Base-by-base conservation (phyloP, 371 early-diverging fungal genomes). In the Paraphysoderma sedebokerense region DNA sequence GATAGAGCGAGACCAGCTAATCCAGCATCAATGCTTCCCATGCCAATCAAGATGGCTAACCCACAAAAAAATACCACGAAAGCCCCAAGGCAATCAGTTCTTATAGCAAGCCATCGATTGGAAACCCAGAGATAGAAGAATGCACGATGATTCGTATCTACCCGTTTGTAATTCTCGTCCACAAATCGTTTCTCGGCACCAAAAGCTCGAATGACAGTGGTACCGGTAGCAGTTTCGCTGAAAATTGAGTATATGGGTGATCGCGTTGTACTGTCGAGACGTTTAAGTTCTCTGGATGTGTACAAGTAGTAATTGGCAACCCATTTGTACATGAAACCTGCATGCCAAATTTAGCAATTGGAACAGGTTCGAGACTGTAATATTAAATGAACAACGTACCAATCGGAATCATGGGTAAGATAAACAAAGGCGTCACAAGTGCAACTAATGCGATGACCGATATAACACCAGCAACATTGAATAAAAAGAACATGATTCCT, bases 231-330 rank as follows among this genome's bases (percentile, higher is more conserved):
- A 1, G 76, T 74, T 48, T 81, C 80, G 9, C 62, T 60, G 19
- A 81, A 62, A 22, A 62, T 60, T 8, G 78, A 52, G 46, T 74
- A 79, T 31, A 81, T 62, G 5, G 81, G 82, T 1, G 61, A 59
- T 3, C 70, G 65, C 0, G 71, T 58, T 19, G 72, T 55, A 22
- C 71, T 65, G 52, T 79, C 78, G 32, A 81, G 59, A 11, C 81
- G 72, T 62, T 80, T 81, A 44, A 81, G 59, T 45, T 79, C 74
- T 9, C 81, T 70, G n/a, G 68, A 65, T 15, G 68, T 59, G 12
- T 63, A 53, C n/a, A 79, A 56, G 54, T 78, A 83, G 12, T 41
- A 8, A 28, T 52, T 42, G 5, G 60, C 60, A 29, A 66, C 46
- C n/a, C 7, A 20, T 13, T 17, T 12, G 41, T 24, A 41, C 24